These are phyloP conservation scores for Lasiosphaeria hispida DNA, from an alignment of 495 filamentous ascomycete species.

Conservation along the genomic window DNA sequence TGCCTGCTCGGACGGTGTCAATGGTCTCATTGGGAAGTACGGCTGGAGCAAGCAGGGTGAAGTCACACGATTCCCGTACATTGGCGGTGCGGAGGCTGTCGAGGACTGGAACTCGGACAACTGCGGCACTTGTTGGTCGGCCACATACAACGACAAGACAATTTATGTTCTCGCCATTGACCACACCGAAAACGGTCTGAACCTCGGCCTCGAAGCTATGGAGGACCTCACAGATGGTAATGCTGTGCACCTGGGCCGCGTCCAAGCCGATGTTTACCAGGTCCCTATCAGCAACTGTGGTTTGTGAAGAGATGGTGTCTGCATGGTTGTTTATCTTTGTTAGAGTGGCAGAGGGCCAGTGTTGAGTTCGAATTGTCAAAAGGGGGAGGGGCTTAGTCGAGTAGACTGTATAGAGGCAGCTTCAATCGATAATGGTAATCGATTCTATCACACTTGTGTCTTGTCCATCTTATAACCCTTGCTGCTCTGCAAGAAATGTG, in stretches of 20 bases:
- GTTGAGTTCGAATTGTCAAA: no score
- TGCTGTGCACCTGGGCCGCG: conserved; percentile 53
- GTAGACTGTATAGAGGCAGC: background rate
- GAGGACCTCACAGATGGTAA: conserved; percentile 60
- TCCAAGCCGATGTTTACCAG: conserved; percentile 50
- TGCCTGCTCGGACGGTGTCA: conserved; percentile 57
- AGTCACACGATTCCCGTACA: conserved; percentile 54
- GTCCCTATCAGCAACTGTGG: conserved; percentile 37
- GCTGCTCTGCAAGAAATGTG: conserved; percentile 31
- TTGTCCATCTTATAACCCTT: conserved; percentile 1
- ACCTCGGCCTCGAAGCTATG: conserved; percentile 64
- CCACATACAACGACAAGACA: conserved; percentile 57
- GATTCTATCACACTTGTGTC: conserved; percentile 8
- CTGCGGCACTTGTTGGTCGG: conserved; percentile 70
- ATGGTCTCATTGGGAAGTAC: conserved; percentile 56
- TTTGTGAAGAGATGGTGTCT: conserved; percentile 7
- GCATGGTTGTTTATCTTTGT: background rate
- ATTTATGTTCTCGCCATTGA: conserved; percentile 70
- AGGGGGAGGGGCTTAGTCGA: no score
- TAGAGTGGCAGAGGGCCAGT: no score
- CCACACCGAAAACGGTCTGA: conserved; percentile 57
- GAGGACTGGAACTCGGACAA: conserved; percentile 54
- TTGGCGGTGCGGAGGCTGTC: conserved; percentile 63
- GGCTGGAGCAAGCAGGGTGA: conserved; percentile 45
- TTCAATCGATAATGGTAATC: conserved; percentile 14